A percentile compares a stretch with the other conserved stretches of the same genome.
phyloP scores from a whole-genome alignment of 2,329 filamentous ascomycete species.

The Paecilomyces niveus region DNA sequence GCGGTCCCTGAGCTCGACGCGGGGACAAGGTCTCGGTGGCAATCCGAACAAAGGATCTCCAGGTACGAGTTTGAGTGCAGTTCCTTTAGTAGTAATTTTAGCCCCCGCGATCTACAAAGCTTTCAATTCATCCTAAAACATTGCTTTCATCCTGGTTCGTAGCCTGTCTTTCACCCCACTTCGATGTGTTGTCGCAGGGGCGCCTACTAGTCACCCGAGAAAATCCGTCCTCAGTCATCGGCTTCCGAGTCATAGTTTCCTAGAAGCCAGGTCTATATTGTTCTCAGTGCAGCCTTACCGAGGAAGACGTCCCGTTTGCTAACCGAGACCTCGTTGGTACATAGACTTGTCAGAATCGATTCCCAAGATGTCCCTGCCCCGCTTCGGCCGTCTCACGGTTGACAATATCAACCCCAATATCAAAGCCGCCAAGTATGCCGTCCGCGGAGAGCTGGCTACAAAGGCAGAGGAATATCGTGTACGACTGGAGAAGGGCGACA shows the following conservation, averaged over 20 bases:
- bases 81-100: background rate
- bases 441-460: constrained; percentile 89
- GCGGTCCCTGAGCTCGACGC: background rate
- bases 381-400: constrained; percentile 52
- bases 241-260: background rate
- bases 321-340: background rate
- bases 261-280: background rate
- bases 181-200: background rate
- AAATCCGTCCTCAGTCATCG: background rate
- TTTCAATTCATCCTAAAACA: background rate
- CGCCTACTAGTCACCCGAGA: background rate
- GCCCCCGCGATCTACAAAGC: background rate
- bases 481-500: constrained; percentile 49
- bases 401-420: constrained; percentile 92
- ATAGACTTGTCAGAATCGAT: background rate
- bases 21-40: background rate
- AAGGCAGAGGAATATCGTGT: constrained; percentile 87
- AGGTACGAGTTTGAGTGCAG: background rate
- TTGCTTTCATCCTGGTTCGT: background rate
- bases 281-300: background rate
- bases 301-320: background rate
- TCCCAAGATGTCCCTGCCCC: background rate
- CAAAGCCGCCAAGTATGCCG: constrained; percentile 84
- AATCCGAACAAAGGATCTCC: background rate
- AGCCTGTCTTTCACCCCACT: background rate